These are phyloP conservation scores for Dunaliella primolecta DNA, from an alignment of 139 green algal genomes.

Conservation along the genomic window DNA sequence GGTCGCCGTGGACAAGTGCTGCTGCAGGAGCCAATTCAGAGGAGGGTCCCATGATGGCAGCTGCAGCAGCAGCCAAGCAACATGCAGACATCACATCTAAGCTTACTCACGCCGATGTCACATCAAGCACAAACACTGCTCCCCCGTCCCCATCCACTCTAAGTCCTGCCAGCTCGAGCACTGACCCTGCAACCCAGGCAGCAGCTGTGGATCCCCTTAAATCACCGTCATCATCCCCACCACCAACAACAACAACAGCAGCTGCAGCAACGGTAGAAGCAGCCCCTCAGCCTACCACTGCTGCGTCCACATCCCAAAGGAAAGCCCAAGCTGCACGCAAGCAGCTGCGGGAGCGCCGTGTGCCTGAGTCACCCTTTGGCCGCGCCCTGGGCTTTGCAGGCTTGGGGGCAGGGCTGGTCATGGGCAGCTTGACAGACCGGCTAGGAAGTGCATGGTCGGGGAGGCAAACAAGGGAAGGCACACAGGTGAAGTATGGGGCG, in stretches of 20 bases:
- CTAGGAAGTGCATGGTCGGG: constrained; percentile 34
- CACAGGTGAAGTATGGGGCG: background rate
- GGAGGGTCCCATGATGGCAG: background rate
- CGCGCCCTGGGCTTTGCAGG: constrained; percentile 79
- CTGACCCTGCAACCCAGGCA: too few relatives aligned
- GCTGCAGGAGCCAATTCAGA: background rate
- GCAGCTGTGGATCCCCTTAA: too few relatives aligned
- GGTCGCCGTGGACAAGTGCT: too few relatives aligned
- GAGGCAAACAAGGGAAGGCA: background rate
- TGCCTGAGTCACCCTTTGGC: constrained; percentile 72
- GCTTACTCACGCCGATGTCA: too few relatives aligned
- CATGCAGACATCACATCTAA: too few relatives aligned
- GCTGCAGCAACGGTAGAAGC: background rate
- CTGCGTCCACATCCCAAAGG: constrained; percentile 10
- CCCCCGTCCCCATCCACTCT: too few relatives aligned
- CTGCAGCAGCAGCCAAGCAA: background rate
- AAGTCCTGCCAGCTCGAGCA: too few relatives aligned
- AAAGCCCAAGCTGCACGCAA: background rate
- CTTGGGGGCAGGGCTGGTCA: constrained; percentile 74
- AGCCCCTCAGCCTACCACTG: background rate
- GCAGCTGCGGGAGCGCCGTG: constrained; percentile 42
- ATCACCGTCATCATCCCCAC: background rate
- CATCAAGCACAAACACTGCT: too few relatives aligned
- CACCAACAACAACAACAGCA: background rate
- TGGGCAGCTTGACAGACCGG: constrained; percentile 63